Evolutionary conservation across 768 basidiomycete genomes (phyloP), one percentile per base, ranked within the genome.

Genomic region (Boletus fagicola): DNA sequence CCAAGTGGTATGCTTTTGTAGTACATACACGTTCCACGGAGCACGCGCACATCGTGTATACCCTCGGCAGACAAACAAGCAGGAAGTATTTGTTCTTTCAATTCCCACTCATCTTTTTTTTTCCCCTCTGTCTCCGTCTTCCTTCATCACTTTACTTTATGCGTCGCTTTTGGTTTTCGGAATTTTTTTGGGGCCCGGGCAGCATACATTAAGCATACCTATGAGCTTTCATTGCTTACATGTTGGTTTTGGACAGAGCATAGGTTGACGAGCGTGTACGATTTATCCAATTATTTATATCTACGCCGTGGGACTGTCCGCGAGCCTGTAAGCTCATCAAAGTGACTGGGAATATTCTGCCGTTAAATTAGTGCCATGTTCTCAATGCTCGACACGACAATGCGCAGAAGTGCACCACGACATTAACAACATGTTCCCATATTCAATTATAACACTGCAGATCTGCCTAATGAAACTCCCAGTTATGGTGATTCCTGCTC

Each of bases 121-220:
- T 49, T 13, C 39, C 12, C 11, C 9, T 49, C 6, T 5, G 26
- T 26, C 26, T 26, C 12, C n/a, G n/a, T n/a, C n/a, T n/a, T n/a
- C n/a, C n/a, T n/a, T 47, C 18, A 20, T 30, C 15, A 12, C 11
- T 42, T 45, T 40, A 22, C 39, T 60, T 31, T 53, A 33, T 40
- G 22, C 26, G 13, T 59, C 8, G 39, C 40, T 54, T 54, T 61
- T 35, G 2, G 11, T 40, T 20, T 20, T 22, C 18, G 33, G 26
- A 26, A 6, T 12, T 18, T 58, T 50, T 28, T n/a, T 16, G 0
- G 35, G 22, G 30, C 28, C 6, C 28, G 28, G 22, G 30, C 28
- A 40, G 20, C 31, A 24, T 48, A 30, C 40, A n/a, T 51, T 26
- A 31, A 38, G n/a, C 51, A 53, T 54, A 53, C 52, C 49, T 62